Evolutionary conservation across 768 basidiomycete species (phyloP), one percentile per base, ranked within the genome.

Genomic region (Mrakia blollopis): DNA sequence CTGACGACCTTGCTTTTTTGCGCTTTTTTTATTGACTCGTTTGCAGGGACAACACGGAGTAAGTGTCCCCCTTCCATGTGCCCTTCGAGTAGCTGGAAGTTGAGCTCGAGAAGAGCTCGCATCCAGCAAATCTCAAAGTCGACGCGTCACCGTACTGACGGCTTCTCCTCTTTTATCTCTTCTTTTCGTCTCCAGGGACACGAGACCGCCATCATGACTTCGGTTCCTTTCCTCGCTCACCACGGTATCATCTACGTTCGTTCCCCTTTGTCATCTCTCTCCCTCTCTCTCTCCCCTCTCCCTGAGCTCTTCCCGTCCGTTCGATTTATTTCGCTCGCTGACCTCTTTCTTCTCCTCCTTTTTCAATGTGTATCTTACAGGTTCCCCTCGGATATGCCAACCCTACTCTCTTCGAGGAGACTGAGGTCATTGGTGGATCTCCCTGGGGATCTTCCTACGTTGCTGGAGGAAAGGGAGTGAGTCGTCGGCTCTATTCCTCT

Each of bases 391-490:
- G 73, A 21, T 78, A 68, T 41, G 63, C 52, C 1, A 57, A 71
- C 54, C 60, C 61, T 23, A 35, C 54, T 39, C 54, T 68, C 18
- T 39, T 37, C 18, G 65, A 74, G 52, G 67, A 71, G 73, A 52
- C 62, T 25, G 68, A 74, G 57, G 47, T 78, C 39, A 67, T 74
- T 25, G 77, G 77, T 18, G 77, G 77, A n/a, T 78, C 77, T 28
- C 63, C 77, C 37, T 78, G 73, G 73, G 72, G 73, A 72, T 41
- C 76, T 5, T 74, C 63, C 1, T 70, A 50, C 68, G 73, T 78
- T 25, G 72, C 73, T 47, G 77, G 77, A 32, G 67, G 61, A 14
- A 52, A 74, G 54, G 77, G 77, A 57, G 52, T 21, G 44, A 44
- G 44, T 44, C 44, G 39, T 11, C 6, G 11, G 11, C 39, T 41